phyloP scores from a whole-genome alignment of 1,139 yeast species.

The Pichia sp. region DNA sequence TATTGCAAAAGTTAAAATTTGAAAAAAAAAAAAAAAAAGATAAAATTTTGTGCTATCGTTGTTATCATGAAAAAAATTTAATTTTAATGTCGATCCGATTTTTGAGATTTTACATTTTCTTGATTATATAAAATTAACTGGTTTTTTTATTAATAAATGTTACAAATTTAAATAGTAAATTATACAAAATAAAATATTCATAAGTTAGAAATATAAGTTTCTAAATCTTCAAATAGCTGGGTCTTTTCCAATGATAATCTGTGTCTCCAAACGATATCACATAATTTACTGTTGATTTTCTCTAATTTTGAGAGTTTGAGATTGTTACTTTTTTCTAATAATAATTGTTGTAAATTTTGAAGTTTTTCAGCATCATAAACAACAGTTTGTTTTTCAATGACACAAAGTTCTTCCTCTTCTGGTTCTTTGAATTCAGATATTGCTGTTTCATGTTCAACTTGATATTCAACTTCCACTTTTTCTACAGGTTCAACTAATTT shows the following conservation, averaged over 20 bases:
- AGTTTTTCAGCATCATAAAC: conserved; percentile 33
- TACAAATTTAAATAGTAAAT: no score
- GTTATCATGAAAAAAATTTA: no score
- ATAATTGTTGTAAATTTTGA: conserved; percentile 24
- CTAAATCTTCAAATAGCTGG: conserved; percentile 27
- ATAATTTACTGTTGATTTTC: conserved; percentile 60
- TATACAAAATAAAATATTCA: background rate
- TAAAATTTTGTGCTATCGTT: no score
- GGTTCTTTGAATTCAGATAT: background rate
- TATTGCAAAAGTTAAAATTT: background rate
- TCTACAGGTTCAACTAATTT: conserved; percentile 18
- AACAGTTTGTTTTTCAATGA: conserved; percentile 24
- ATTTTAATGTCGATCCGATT: background rate
- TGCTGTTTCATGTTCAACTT: background rate
- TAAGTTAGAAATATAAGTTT: conserved; percentile 7
- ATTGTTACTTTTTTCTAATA: conserved; percentile 40
- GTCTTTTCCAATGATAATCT: conserved; percentile 64
- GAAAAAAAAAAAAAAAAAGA: background rate
- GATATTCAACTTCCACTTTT: conserved; percentile 16
- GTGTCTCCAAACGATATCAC: conserved; percentile 71
- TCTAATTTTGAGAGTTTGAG: conserved; percentile 69
- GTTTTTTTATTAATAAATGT: background rate
- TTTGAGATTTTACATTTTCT: background rate
- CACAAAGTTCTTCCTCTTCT: conserved; percentile 16
- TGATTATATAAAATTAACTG: background rate